phyloP scores from a whole-genome alignment of 169 alveolate genomes.

The Plasmodium berghei region DNA sequence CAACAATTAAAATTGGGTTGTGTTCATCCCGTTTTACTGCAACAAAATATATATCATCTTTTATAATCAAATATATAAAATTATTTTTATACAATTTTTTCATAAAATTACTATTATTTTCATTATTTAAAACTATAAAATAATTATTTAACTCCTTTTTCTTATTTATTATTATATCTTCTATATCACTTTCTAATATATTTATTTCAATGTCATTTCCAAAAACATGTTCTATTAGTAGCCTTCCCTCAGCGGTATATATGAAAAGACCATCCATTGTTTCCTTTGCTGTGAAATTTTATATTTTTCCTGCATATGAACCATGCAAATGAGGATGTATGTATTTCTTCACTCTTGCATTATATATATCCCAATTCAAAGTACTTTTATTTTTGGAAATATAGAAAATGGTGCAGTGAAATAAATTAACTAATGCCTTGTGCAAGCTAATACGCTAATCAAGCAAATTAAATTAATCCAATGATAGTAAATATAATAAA shows the following conservation, averaged over 20 bases:
- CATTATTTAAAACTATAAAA: conserved; percentile 16
- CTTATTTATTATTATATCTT: conserved; percentile 5
- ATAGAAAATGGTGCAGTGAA: no score
- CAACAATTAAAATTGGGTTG: conserved; percentile 46
- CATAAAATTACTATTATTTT: not conserved
- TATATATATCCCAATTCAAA: not conserved
- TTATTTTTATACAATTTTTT: not conserved
- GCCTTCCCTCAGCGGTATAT: conserved; percentile 12
- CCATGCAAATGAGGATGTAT: not conserved
- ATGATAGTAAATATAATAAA: no score
- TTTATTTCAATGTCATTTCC: not conserved
- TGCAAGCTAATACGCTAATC: no score
- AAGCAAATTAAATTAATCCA: no score
- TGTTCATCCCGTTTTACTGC: conserved; percentile 36
- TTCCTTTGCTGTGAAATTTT: not conserved
- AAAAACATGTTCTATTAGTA: conserved; percentile 39
- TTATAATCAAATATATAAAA: conserved; percentile 28
- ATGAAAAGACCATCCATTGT: conserved; percentile 62
- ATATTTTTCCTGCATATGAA: not conserved
- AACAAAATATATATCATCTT: conserved; percentile 29
- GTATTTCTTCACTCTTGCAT: not conserved
- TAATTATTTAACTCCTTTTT: not conserved
- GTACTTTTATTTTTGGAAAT: no score
- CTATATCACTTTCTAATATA: conserved; percentile 3
- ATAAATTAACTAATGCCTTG: no score